Conservation (phyloP, 306 rosid genomes). For the Dalbergia oliveri region DNA sequence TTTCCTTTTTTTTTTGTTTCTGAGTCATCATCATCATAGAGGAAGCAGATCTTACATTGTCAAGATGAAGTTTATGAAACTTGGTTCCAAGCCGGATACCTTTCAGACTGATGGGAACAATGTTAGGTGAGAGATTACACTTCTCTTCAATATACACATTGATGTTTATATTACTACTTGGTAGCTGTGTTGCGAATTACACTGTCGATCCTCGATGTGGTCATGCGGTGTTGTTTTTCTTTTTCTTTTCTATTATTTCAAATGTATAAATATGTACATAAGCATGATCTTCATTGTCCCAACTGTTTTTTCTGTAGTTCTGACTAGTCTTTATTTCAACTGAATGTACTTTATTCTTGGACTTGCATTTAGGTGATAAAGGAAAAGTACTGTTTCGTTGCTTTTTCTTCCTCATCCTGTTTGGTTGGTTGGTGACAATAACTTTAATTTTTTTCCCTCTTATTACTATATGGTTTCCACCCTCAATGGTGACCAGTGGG, state of each 20-base stretch:
- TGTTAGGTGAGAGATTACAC: constrained; percentile 74
- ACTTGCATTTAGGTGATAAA: constrained; percentile 30
- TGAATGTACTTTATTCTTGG: neutral
- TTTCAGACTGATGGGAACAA: constrained; percentile 84
- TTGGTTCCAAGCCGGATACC: constrained; percentile 95
- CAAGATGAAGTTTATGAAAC: constrained; percentile 99
- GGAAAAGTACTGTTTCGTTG: neutral
- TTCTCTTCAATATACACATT: constrained; percentile 36
- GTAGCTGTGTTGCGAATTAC: neutral
- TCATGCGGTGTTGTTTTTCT: neutral
- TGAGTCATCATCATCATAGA: constrained; percentile 24
- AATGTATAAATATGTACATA: neutral
- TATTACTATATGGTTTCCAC: constrained; percentile 20
- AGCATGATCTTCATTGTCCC: constrained; percentile 2
- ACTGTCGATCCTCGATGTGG: neutral
- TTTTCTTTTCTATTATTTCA: neutral
- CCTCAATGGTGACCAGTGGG: constrained; percentile 21
- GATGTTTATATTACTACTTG: constrained; percentile 36
- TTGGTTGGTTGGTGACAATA: constrained; percentile 20
- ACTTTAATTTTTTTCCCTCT: neutral
- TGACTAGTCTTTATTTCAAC: constrained; percentile 15
- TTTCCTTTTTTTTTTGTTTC: constrained; percentile 10
- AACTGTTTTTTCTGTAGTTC: constrained; percentile 19
- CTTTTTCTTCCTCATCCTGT: constrained; percentile 23
- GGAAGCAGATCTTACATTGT: constrained; percentile 61